Evolutionary conservation across 352 stramenopile genomes (phyloP), one percentile per base, ranked within the genome.

Genomic region (Globisporangium radiosum): DNA sequence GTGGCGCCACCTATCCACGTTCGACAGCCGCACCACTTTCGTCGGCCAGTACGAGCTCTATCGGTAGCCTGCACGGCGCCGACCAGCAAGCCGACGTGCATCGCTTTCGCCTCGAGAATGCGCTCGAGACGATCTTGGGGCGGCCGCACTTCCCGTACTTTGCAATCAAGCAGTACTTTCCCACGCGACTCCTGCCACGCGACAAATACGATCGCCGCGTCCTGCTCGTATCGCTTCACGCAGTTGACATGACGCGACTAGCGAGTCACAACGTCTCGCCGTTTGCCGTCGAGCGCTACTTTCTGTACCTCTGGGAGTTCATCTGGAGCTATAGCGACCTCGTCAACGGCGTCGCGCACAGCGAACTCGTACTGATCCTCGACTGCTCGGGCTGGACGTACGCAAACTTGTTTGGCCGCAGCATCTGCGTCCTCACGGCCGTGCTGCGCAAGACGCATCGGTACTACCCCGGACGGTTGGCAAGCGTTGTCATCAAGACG

Each of bases 251-350:
- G 43, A 40, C 54, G 11, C 58, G 48, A 9, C 52, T 78, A 10
- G 47, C 54, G 19, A 37, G 42, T 2, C 63, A 74, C 56, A 72
- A 76, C 19, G 39, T 78, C 14, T 72, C 65, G 4, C 50, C 49
- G 33, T 71, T 68, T 51, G 64, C 73, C 33, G 49, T 78, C 36
- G 58, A 56, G 10, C 68, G 71, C 25, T 69, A 74, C 43, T 76
- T 76, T 49, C 43, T 78, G 43, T 78, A 72, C 60, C n/a, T 78
- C n/a, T 74, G 65, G 62, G 71, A 78, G 52, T 78, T 72, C 49
- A 76, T 78, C 38, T 78, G 71, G 71, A 78, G 68, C 52, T 78
- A 78, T 44, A 54, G 71, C 33, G 71, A 78, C 42, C 38, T 70
- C 8, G 47, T 66, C 36, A 56, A 75, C 53, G 68, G 63, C 1